Evolutionary conservation across 2,329 filamentous ascomycete species (phyloP).

Genomic region (Coniochaeta sp.): DNA sequence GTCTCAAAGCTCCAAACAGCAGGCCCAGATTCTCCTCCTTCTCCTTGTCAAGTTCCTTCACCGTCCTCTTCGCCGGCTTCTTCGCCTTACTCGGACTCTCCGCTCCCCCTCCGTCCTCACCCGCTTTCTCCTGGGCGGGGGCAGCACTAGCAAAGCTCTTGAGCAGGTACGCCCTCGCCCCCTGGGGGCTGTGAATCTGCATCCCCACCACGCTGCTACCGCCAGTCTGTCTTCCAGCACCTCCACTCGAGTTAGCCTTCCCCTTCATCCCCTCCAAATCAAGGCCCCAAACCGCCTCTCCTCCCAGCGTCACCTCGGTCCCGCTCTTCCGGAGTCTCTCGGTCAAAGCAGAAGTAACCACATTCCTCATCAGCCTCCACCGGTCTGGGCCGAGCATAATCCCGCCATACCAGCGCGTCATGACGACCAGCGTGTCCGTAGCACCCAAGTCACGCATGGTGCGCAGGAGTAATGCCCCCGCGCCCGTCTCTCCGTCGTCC

Average conservation of each 20-base stretch:
- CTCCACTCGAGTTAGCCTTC: constrained; percentile 20
- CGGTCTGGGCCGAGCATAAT: constrained; percentile 54
- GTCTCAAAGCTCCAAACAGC: constrained; percentile 63
- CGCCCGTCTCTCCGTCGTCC: constrained; percentile 56
- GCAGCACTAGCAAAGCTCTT: constrained; percentile 53
- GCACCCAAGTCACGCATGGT: constrained; percentile 44
- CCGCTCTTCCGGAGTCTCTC: constrained; percentile 38
- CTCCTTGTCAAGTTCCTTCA: constrained; percentile 45
- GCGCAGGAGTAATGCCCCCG: constrained; percentile 48
- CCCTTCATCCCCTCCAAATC: constrained; percentile 45
- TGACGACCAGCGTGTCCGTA: constrained; percentile 47
- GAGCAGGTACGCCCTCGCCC: constrained; percentile 52
- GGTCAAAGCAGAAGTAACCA: constrained; percentile 46
- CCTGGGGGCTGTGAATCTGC: constrained; percentile 68
- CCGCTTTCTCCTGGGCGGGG: constrained; percentile 19
- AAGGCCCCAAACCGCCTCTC: constrained; percentile 55
- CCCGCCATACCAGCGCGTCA: constrained; percentile 57
- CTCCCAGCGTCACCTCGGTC: constrained; percentile 30
- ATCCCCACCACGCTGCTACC: constrained; percentile 42
- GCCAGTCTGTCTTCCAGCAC: constrained; percentile 17
- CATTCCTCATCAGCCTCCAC: constrained; percentile 55
- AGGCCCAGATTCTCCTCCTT: constrained; percentile 64
- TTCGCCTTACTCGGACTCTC: constrained; percentile 4
- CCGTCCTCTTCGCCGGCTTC: constrained; percentile 38
- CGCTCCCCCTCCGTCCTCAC: constrained; percentile 8